A percentile compares a stretch with the other conserved stretches of the same genome.
phyloP scores from a whole-genome alignment of 345 rosid genomes.

The Acer saccharum region DNA sequence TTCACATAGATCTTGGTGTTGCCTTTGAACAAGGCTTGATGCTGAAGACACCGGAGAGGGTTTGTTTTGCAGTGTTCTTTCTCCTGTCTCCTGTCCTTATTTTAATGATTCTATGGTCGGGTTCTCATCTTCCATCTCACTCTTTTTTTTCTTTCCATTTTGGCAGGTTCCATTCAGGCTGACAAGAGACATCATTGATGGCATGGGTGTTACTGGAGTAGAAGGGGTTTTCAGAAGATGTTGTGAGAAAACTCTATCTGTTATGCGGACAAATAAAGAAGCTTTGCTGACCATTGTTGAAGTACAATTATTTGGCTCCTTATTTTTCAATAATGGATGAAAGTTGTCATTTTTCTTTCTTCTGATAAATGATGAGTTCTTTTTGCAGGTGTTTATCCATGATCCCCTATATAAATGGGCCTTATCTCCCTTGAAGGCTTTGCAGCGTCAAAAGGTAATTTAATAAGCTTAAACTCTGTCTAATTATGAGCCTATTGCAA shows the following conservation, averaged over 20 bases:
- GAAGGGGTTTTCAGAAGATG: constrained; percentile 97
- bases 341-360: not conserved
- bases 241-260: constrained; percentile 93
- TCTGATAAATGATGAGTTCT: constrained; percentile 20
- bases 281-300: constrained; percentile 92
- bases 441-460: constrained; percentile 97
- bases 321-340: not conserved
- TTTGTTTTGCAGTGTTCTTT: constrained; percentile 31
- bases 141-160: not conserved
- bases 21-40: constrained; percentile 98
- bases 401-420: constrained; percentile 99
- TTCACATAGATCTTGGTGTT: constrained; percentile 98
- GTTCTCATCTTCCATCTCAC: constrained; percentile 15
- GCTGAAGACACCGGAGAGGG: constrained; percentile 98
- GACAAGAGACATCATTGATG: constrained; percentile 91
- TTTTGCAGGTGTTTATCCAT: constrained; percentile 91
- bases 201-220: constrained; percentile 98
- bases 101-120: not conserved
- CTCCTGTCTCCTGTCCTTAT: constrained; percentile 1
- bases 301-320: constrained; percentile 45
- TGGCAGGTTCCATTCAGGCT: constrained; percentile 94
- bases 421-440: constrained; percentile 90
- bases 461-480: constrained; percentile 11
- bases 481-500: not conserved
- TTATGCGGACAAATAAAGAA: constrained; percentile 97